phyloP scores from a whole-genome alignment of 179 eudicot species.

The Heliamphora pulchella region DNA sequence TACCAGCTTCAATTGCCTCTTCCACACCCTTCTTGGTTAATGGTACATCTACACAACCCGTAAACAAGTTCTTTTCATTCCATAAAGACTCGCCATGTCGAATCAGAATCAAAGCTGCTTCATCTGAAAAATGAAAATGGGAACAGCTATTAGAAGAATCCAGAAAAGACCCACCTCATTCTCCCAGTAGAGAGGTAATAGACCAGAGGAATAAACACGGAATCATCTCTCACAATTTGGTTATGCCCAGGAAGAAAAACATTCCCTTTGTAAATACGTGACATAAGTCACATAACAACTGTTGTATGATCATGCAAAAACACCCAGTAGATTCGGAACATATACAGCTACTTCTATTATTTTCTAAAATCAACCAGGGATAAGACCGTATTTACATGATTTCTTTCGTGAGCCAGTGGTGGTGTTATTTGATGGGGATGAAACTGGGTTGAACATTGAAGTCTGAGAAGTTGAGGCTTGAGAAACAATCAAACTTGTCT shows the following conservation, averaged over 20 bases:
- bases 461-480: conserved; percentile 55
- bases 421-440: conserved; percentile 36
- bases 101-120: conserved; percentile 80
- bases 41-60: conserved; percentile 97
- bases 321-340: not conserved
- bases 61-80: conserved; percentile 94
- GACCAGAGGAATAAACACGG: too few species aligned
- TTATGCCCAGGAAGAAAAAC: not conserved
- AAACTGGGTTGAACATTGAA: conserved; percentile 39
- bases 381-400: conserved; percentile 40
- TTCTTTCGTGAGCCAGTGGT: conserved; percentile 43
- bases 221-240: too few species aligned
- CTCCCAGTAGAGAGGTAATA: not conserved
- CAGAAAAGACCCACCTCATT: not conserved
- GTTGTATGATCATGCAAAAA: not conserved
- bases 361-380: too few species aligned
- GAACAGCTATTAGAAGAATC: conserved; percentile 4
- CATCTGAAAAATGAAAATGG: conserved; percentile 36
- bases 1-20: conserved; percentile 96
- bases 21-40: conserved; percentile 84
- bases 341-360: not conserved
- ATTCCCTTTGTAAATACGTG: conserved; percentile 8
- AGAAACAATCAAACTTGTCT: conserved; percentile 35
- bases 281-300: not conserved
- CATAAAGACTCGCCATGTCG: conserved; percentile 96